Evolutionary conservation across 108 stramenopile genomes (phyloP), one percentile per base, ranked within the genome.

Genomic region (Skeletonema costatum): DNA sequence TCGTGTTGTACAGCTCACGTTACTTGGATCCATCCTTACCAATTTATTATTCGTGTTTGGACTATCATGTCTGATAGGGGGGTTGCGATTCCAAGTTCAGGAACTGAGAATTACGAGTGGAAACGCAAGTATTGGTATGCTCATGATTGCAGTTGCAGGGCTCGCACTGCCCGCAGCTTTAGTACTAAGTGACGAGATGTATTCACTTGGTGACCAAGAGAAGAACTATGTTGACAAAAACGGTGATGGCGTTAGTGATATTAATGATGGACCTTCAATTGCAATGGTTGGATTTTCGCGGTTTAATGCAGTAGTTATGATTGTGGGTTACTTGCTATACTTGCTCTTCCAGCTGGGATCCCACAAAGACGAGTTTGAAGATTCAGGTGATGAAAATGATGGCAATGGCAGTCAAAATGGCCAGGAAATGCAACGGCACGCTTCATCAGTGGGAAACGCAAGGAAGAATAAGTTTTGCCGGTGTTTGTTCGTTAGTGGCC

Each of bases 21-120:
- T 97, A 87, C 76, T 97, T 70, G 97, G 97, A 2, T 88, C 86
- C 70, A 94, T 97, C 76, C 71, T 97, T 13, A 93, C 90, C 60
- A 97, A 97, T 68, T 64, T 93, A 41, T 69, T 97, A 12, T 90
- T 97, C 51, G 97, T 97, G 6, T 93, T 97, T 81, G 97, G 97
- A 5, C 64, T 94, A 48, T 86, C 94, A 6, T 90, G 95, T 68
- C 61, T 96, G 2, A 84, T 96, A 35, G 97, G 97, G 42, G 97
- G 97, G 16, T 65, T 93, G 17, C 82, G 93, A 30, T 95, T 87
- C 81, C 90, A 96, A 86, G 91, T 92, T 0, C 97, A 96, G 74
- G 88, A 89, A 50, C 75, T 97, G 51, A 68, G 94, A 11, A 90
- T 91, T 17, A 85, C 83, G 11, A 85, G 81, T 19, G 96, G 96